Conservation (phyloP, 768 basidiomycete genomes). For the Mycena latifolia region DNA sequence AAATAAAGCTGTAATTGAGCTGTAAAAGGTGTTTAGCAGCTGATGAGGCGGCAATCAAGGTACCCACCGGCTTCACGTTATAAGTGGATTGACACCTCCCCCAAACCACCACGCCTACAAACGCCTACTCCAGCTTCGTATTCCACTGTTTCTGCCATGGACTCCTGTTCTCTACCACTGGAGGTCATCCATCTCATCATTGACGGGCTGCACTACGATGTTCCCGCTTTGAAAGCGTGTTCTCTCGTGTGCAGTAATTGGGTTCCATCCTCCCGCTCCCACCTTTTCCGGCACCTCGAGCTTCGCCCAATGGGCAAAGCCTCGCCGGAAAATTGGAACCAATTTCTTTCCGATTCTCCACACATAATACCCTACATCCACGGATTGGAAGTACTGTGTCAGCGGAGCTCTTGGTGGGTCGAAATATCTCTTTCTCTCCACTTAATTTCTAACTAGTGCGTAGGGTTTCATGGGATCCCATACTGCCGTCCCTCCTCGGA, state of each 20-base stretch:
- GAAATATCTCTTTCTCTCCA: no score
- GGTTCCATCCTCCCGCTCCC: conserved; percentile 22
- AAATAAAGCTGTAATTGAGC: conserved; percentile 4
- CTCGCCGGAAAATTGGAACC: conserved; percentile 21
- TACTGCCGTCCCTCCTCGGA: conserved; percentile 21
- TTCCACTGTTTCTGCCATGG: conserved; percentile 18
- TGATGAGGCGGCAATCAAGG: background rate
- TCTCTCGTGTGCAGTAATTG: conserved; percentile 16
- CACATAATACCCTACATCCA: conserved; percentile 17
- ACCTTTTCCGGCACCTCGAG: conserved; percentile 24
- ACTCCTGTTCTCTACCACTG: conserved; percentile 21
- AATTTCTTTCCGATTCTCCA: conserved; percentile 3
- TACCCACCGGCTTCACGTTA: background rate
- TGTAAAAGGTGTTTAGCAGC: background rate
- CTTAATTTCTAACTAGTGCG: background rate
- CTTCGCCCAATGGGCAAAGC: conserved; percentile 15
- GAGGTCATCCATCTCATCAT: conserved; percentile 27
- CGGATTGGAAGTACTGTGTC: conserved; percentile 19
- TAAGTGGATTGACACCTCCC: background rate
- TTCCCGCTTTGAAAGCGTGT: conserved; percentile 12
- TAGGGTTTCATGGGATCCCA: conserved; percentile 25
- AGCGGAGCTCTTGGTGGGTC: conserved; percentile 28
- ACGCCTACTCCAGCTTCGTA: background rate
- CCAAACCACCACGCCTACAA: no score
- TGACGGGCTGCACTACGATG: conserved; percentile 13